A percentile compares a stretch with the other conserved stretches of the same genome.
These are phyloP conservation scores for Aegilops tauschii DNA, from an alignment of 176 grass and related monocot species.

Conservation along the genomic window DNA sequence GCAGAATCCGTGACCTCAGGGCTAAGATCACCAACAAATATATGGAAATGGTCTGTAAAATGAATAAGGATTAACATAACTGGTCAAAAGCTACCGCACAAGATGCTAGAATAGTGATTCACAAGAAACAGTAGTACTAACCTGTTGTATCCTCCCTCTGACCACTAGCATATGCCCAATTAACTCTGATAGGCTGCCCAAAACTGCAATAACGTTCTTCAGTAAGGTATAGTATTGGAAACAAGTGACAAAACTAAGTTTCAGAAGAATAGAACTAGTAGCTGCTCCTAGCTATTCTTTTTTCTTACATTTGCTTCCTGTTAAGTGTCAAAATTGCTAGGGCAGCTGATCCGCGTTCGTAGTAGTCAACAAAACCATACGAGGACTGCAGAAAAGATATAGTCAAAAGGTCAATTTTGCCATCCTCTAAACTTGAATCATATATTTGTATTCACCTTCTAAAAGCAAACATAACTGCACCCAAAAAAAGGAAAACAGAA, in stretches of 20 bases:
- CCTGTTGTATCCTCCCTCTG: constrained; percentile 89
- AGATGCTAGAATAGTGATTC: neutral
- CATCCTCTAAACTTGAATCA: neutral
- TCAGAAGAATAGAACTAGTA: neutral
- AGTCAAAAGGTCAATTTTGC: constrained; percentile 1
- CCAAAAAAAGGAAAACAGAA: neutral
- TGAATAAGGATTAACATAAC: constrained; percentile 3
- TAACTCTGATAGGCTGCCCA: constrained; percentile 82
- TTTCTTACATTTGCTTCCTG: constrained; percentile 72
- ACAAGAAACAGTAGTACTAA: constrained; percentile 25
- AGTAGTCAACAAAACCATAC: constrained; percentile 96
- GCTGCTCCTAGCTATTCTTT: neutral
- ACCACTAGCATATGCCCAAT: constrained; percentile 83
- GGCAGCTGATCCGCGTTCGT: constrained; percentile 74
- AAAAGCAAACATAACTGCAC: neutral
- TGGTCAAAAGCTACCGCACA: neutral
- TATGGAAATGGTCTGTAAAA: constrained; percentile 67
- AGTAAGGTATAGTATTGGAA: neutral
- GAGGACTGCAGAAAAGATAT: constrained; percentile 57
- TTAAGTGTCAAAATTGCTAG: constrained; percentile 81
- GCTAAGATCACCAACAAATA: constrained; percentile 92
- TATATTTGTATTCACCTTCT: neutral
- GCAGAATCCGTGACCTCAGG: constrained; percentile 85
- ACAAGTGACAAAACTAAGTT: neutral
- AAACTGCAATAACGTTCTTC: constrained; percentile 47